Evolutionary conservation across 306 rosid genomes (phyloP).

Genomic region (Malus orientalis): DNA sequence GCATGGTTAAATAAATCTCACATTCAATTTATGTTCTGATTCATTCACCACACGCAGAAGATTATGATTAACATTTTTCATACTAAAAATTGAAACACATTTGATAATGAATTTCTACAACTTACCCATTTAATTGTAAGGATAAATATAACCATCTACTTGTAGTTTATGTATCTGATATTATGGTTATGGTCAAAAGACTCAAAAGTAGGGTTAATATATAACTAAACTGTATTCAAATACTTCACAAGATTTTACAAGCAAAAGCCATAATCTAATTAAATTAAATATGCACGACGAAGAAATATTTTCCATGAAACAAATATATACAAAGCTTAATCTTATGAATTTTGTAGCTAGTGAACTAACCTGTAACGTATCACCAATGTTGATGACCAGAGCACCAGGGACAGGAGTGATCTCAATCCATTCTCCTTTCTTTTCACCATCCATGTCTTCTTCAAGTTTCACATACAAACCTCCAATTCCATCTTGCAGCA

Average conservation of each 20-base stretch:
- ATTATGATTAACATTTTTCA: not conserved
- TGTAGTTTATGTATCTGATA: not conserved
- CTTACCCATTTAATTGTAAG: not conserved
- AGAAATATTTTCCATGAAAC: not conserved
- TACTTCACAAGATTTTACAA: not conserved
- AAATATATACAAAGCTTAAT: not conserved
- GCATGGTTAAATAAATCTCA: not conserved
- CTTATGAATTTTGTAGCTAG: not conserved
- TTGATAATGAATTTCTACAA: not conserved
- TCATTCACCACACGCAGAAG: not conserved
- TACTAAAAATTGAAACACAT: not conserved
- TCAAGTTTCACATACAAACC: slow-evolving; percentile 52
- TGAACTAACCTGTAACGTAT: slow-evolving; percentile 29
- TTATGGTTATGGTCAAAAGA: no score
- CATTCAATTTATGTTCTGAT: not conserved
- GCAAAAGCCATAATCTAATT: not conserved
- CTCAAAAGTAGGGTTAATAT: not conserved
- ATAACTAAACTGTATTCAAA: not conserved
- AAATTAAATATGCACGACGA: not conserved
- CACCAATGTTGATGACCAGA: slow-evolving; percentile 53
- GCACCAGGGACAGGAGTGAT: slow-evolving; percentile 56
- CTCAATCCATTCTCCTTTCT: slow-evolving; percentile 42
- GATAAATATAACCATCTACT: not conserved
- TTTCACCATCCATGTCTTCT: slow-evolving; percentile 10
- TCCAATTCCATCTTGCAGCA: slow-evolving; percentile 66